Evolutionary conservation across 495 filamentous ascomycete genomes (phyloP), one percentile per base, ranked within the genome.

Genomic region (Aspergillus hancockii): DNA sequence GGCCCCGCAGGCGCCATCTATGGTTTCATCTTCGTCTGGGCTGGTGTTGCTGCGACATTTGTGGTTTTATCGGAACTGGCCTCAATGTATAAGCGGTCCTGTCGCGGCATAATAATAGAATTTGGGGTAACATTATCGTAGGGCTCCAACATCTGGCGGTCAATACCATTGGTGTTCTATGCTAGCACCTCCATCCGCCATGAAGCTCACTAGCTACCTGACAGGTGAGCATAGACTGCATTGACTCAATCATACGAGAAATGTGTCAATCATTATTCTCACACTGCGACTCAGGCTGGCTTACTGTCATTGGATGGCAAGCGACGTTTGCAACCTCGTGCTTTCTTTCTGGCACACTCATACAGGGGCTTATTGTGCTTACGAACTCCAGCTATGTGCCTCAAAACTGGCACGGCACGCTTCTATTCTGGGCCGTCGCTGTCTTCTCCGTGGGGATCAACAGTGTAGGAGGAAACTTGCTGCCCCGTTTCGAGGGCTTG

Each of bases 161-260:
- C 81, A 83, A 57, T 83, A 83, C 50, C 79, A 83, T 57, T 83
- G 81, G 81, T 74, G 74, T 9, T 77, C 77, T 1, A 79, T 81
- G 71, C 63, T 83, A n/a, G 77, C 81, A 1, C 75, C 80, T 3
- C 62, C 49, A 14, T 64, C 58, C 8, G 52, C 52, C 30, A 69
- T 73, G 55, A 75, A 75, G 43, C 72, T 82, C 41, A 50, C 78
- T 21, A 80, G 77, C 49, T 83, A 81, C 57, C 52, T 82, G 14
- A 78, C 77, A 47, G 81, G 80, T 71, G 66, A 23, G 67, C 52
- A 23, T 45, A 6, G 1, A 13, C n/a, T 43, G 14, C 8, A 45
- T 22, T 12, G 16, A 9, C 36, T 3, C 36, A 40, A 28, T 3
- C 25, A 28, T 28, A 9, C 16, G 36, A 40, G 12, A 40, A 4